Evolutionary conservation across 495 filamentous ascomycete genomes (phyloP).

Genomic region (Penicillium alfredii): DNA sequence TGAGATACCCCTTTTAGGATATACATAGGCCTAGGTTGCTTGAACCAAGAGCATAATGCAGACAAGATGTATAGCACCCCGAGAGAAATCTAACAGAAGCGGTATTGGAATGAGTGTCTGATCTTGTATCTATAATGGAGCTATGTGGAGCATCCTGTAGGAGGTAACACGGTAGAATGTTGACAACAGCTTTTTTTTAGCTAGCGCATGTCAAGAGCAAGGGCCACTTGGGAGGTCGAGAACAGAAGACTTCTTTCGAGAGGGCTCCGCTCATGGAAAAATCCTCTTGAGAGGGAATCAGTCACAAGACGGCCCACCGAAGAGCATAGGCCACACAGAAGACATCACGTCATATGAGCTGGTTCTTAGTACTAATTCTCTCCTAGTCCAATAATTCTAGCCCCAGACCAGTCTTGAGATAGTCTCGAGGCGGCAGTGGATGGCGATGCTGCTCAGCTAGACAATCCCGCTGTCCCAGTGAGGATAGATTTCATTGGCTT

Average conservation of each 20-base stretch:
- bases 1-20: no score
- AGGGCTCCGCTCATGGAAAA: neutral
- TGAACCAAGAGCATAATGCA: constrained; percentile 1
- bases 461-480: constrained; percentile 1
- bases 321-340: constrained; percentile 4
- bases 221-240: neutral
- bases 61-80: constrained; percentile 2
- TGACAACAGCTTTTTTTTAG: neutral
- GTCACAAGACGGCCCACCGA: neutral
- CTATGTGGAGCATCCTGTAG: neutral
- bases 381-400: neutral
- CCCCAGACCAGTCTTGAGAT: constrained; percentile 1
- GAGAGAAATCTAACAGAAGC: constrained; percentile 5
- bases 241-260: constrained; percentile 2
- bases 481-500: neutral
- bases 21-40: neutral
- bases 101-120: constrained; percentile 1
- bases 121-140: constrained; percentile 5
- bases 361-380: neutral
- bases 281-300: constrained; percentile 7
- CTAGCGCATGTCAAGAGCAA: neutral
- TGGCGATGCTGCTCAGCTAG: constrained; percentile 1
- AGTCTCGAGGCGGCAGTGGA: constrained; percentile 1
- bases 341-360: neutral
- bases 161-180: neutral